A percentile compares a stretch with the other conserved stretches of the same genome.
Evolutionary conservation across 345 rosid genomes (phyloP).

Genomic region (Mercurialis annua): DNA sequence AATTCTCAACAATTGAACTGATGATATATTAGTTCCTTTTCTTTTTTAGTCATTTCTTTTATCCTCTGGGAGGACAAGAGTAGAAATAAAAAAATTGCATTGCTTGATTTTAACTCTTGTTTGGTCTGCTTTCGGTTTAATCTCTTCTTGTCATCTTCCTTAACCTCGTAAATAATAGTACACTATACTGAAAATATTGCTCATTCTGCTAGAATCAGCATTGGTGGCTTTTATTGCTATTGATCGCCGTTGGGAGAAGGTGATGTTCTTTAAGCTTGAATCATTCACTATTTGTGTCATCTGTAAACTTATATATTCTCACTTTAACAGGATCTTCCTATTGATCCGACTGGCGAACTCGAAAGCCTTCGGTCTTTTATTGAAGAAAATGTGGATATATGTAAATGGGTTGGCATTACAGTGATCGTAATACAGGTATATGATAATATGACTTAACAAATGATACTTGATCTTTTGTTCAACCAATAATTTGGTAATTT

Average conservation of each 20-base stretch:
- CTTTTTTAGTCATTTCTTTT: neutral
- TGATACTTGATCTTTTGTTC: neutral
- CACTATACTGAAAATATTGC: slow-evolving; percentile 54
- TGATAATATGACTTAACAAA: neutral
- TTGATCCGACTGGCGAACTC: slow-evolving; percentile 89
- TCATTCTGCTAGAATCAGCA: slow-evolving; percentile 68
- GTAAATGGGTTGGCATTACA: slow-evolving; percentile 81
- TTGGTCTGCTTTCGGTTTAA: neutral
- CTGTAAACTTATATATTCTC: neutral
- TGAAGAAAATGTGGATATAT: slow-evolving; percentile 61
- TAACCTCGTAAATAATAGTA: slow-evolving; percentile 47
- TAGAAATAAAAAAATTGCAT: neutral
- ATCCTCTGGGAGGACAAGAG: neutral
- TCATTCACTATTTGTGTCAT: neutral
- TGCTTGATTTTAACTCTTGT: neutral
- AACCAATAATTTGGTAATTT: neutral
- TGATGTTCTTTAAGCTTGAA: slow-evolving; percentile 17
- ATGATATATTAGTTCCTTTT: neutral
- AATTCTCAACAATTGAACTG: neutral
- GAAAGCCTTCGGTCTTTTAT: slow-evolving; percentile 58
- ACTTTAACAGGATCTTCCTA: slow-evolving; percentile 68
- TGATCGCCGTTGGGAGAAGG: slow-evolving; percentile 83
- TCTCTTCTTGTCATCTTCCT: slow-evolving; percentile 17
- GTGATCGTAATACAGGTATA: slow-evolving; percentile 67
- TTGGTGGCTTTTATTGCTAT: slow-evolving; percentile 76